Evolutionary conservation across 176 grass and related monocot species (phyloP).

Genomic region (Secale cereale): DNA sequence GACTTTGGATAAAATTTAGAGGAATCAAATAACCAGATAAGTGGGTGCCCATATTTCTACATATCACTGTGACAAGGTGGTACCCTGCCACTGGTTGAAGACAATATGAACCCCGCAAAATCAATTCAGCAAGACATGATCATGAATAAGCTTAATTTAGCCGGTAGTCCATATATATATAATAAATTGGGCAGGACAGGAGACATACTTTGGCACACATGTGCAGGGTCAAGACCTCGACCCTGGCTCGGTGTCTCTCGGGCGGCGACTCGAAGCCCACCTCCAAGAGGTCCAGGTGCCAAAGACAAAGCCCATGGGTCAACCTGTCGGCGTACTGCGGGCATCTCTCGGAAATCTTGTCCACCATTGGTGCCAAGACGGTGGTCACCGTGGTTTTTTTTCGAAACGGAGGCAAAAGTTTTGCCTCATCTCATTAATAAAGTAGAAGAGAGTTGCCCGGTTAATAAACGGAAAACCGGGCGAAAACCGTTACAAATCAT

Average conservation of each 20-base stretch:
- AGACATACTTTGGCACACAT: not conserved
- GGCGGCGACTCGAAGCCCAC: not conserved
- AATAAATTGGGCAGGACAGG: not conserved
- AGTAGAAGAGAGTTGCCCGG: no score
- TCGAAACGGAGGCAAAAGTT: no score
- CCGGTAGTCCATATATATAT: not conserved
- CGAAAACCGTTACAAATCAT: no score
- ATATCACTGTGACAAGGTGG: not conserved
- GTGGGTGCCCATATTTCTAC: not conserved
- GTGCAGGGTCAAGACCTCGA: not conserved
- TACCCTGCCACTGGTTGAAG: not conserved
- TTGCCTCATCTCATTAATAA: no score
- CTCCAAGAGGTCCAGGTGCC: not conserved
- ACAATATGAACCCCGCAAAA: not conserved
- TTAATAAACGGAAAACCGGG: no score
- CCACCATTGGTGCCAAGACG: not conserved
- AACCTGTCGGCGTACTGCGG: no score
- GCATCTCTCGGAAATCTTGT: not conserved
- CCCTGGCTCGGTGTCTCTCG: not conserved
- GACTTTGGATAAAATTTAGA: no score
- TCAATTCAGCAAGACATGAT: not conserved
- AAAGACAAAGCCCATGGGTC: not conserved
- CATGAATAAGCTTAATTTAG: not conserved
- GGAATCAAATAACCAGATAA: not conserved
- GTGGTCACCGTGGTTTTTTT: not conserved